Evolutionary conservation across 2,329 filamentous ascomycete species (phyloP).

Genomic region (Biscogniauxia mediterranea): DNA sequence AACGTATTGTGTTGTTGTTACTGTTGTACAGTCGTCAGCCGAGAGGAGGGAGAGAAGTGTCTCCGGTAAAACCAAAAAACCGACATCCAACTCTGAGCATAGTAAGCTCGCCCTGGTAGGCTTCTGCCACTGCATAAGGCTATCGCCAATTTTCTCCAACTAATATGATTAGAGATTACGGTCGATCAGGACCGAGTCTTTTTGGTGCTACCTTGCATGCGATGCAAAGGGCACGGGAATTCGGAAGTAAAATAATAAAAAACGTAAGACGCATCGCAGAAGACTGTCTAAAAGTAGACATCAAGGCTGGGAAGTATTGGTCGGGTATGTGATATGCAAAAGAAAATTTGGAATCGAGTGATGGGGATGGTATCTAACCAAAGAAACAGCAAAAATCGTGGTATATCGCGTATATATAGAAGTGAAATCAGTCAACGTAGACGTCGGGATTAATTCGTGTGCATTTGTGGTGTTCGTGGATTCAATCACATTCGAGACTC

Average conservation of each 20-base stretch:
- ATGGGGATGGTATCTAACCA: slow-evolving; percentile 18
- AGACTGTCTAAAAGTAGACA: slow-evolving; percentile 8
- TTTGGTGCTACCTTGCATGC: slow-evolving; percentile 7
- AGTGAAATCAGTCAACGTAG: neutral
- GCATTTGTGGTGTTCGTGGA: neutral
- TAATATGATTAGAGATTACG: slow-evolving; percentile 29
- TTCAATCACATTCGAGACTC: slow-evolving; percentile 43
- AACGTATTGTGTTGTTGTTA: neutral
- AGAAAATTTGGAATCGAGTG: slow-evolving; percentile 10
- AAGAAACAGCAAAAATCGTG: neutral
- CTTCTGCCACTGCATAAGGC: neutral
- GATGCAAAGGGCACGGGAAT: slow-evolving; percentile 10
- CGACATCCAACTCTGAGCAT: neutral
- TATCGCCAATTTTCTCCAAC: neutral
- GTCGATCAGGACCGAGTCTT: slow-evolving; percentile 13
- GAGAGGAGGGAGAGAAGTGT: neutral
- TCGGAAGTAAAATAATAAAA: too few relatives aligned
- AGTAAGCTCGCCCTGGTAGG: neutral
- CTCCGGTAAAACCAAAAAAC: neutral
- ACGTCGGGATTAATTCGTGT: neutral
- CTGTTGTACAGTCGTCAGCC: neutral
- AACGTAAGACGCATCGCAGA: slow-evolving; percentile 6
- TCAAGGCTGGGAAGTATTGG: slow-evolving; percentile 9
- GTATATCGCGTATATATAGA: slow-evolving; percentile 13
- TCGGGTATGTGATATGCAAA: slow-evolving; percentile 5